A percentile compares a stretch with the other conserved stretches of the same genome.
Conservation (phyloP, 176 grass and related monocot genomes). For the Carex pumila region DNA sequence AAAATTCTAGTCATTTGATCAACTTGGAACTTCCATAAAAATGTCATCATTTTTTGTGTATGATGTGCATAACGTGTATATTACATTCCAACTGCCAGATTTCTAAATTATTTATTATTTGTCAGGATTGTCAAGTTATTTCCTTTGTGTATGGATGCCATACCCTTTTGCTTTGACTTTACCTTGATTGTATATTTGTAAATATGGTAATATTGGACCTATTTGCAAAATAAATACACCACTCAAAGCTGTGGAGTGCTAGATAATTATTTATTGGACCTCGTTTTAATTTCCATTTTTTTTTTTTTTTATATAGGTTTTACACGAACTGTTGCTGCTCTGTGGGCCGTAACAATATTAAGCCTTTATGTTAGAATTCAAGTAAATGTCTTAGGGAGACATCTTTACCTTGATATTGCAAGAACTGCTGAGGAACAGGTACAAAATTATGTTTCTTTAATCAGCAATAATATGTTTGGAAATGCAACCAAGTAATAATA, state of each 20-base stretch:
- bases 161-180: not conserved
- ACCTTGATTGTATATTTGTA: not conserved
- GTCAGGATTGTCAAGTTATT: not conserved
- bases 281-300: not conserved
- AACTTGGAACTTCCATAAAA: not conserved
- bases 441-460: not conserved
- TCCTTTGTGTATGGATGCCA: not conserved
- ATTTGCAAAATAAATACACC: slow-evolving; percentile 8
- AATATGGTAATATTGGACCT: not conserved
- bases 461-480: not conserved
- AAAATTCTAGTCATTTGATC: not conserved
- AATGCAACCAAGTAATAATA: not conserved
- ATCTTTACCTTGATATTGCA: slow-evolving; percentile 88
- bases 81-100: not conserved
- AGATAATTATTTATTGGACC: not conserved
- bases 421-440: slow-evolving; percentile 40
- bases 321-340: slow-evolving; percentile 62
- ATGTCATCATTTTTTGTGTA: not conserved
- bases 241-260: not conserved
- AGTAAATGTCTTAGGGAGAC: slow-evolving; percentile 92
- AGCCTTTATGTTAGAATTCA: slow-evolving; percentile 96
- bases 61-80: not conserved
- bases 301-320: slow-evolving; percentile 51
- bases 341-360: slow-evolving; percentile 88
- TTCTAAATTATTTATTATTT: slow-evolving; percentile 6